Percentiles rank a stretch among this genome's conserved stretches.
Evolutionary conservation across 495 filamentous ascomycete genomes (phyloP).

Genomic region (Neurospora africana): DNA sequence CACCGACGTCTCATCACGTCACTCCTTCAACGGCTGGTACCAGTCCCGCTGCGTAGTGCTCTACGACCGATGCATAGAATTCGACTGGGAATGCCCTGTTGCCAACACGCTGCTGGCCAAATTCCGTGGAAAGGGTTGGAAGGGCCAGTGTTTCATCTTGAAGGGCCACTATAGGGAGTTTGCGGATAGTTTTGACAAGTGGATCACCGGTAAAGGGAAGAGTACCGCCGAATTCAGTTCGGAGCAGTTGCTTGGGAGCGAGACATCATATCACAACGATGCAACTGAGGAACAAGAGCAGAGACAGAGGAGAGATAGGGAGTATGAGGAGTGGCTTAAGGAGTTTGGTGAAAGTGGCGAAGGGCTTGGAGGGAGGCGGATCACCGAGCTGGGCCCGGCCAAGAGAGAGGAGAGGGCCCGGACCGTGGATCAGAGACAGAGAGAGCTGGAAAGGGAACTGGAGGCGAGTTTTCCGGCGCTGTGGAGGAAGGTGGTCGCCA

Average conservation of each 20-base stretch:
- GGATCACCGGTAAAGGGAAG: constrained; percentile 23
- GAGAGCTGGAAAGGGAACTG: constrained; percentile 30
- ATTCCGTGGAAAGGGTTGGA: constrained; percentile 31
- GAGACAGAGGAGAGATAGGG: constrained; percentile 9
- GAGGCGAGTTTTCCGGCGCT: constrained; percentile 23
- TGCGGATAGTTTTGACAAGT: constrained; percentile 33
- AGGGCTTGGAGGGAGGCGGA: constrained; percentile 10
- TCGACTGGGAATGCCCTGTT: constrained; percentile 35
- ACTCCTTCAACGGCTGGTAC: constrained; percentile 34
- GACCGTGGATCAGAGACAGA: constrained; percentile 29
- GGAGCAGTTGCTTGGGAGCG: not conserved
- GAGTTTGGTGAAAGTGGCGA: constrained; percentile 26
- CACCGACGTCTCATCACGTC: constrained; percentile 32
- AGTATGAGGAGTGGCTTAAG: constrained; percentile 29
- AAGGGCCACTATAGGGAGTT: constrained; percentile 42
- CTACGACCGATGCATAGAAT: constrained; percentile 35
- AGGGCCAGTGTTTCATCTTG: constrained; percentile 35
- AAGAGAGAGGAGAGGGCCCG: constrained; percentile 27
- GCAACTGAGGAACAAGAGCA: constrained; percentile 16
- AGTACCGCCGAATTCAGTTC: not conserved
- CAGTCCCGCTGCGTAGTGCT: constrained; percentile 37
- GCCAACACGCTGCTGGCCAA: constrained; percentile 31
- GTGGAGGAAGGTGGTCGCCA: constrained; percentile 24
- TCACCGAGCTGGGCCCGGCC: constrained; percentile 24
- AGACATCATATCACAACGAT: not conserved